Conservation (phyloP, 352 stramenopile species). For the Phytophthora cajani region DNA sequence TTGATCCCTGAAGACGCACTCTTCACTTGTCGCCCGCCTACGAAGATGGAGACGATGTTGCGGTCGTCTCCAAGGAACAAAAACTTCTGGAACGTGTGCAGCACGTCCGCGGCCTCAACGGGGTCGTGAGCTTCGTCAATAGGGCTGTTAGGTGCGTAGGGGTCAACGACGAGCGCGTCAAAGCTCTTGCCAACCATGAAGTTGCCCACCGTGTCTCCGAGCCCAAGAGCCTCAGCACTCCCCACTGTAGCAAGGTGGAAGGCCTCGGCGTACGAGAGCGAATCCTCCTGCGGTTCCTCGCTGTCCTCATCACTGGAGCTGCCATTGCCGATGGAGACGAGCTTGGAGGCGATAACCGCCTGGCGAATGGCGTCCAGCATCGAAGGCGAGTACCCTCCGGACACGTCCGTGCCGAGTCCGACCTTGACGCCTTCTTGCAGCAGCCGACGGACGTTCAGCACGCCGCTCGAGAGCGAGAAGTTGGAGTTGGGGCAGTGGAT, state of each 20-base stretch:
- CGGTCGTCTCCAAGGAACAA: constrained; percentile 91
- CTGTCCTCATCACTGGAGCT: constrained; percentile 50
- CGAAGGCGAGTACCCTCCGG: constrained; percentile 93
- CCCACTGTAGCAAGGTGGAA: constrained; percentile 93
- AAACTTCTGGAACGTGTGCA: constrained; percentile 92
- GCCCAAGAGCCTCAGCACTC: constrained; percentile 78
- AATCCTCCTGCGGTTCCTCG: constrained; percentile 24
- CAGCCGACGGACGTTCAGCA: constrained; percentile 81
- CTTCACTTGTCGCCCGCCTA: constrained; percentile 71
- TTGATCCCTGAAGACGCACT: constrained; percentile 1
- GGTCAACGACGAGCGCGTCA: constrained; percentile 90
- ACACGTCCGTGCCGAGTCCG: constrained; percentile 94
- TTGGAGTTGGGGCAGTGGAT: constrained; percentile 96
- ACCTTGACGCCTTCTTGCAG: constrained; percentile 89
- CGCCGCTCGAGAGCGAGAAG: constrained; percentile 92
- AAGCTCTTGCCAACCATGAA: constrained; percentile 91
- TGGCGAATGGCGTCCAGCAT: constrained; percentile 94
- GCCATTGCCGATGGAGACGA: constrained; percentile 72
- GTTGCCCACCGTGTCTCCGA: constrained; percentile 88
- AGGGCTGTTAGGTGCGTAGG: constrained; percentile 53
- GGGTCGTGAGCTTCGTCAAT: constrained; percentile 73
- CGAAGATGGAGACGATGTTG: constrained; percentile 90
- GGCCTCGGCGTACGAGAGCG: constrained; percentile 79
- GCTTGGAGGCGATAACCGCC: constrained; percentile 90
- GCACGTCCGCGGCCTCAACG: constrained; percentile 50